phyloP scores from a whole-genome alignment of 441 rosid genomes.

The Populus hybrid region DNA sequence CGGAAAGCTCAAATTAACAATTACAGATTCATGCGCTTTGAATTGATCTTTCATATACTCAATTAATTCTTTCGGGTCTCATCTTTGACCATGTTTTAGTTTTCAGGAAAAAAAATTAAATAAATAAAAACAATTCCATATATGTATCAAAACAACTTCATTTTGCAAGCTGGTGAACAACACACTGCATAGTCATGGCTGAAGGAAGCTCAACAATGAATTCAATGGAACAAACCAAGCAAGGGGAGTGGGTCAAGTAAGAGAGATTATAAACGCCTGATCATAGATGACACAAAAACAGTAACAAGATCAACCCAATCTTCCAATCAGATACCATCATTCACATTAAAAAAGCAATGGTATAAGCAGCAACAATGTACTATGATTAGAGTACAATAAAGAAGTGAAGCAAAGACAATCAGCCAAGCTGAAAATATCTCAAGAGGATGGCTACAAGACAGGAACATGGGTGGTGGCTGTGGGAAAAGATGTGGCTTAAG shows the following conservation, averaged over 20 bases:
- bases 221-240: not conserved
- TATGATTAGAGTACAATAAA: not conserved
- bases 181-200: not conserved
- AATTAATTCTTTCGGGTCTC: not conserved
- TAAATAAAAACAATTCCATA: not conserved
- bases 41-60: not conserved
- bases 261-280: not conserved
- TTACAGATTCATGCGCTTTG: not conserved
- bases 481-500: not conserved
- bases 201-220: not conserved
- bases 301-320: not conserved
- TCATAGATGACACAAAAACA: not conserved
- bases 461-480: not conserved
- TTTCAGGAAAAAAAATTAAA: not conserved
- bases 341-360: not conserved
- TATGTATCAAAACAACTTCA: not conserved
- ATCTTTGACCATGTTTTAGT: constrained; percentile 8
- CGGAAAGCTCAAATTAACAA: constrained; percentile 10
- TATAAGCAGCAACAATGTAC: not conserved
- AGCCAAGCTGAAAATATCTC: not conserved
- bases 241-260: not conserved
- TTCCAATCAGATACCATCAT: not conserved
- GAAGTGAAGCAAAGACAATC: not conserved
- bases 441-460: not conserved
- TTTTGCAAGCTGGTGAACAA: not conserved